phyloP scores from a whole-genome alignment of 2,329 filamentous ascomycete genomes.

The Tolypocladium nubicola region DNA sequence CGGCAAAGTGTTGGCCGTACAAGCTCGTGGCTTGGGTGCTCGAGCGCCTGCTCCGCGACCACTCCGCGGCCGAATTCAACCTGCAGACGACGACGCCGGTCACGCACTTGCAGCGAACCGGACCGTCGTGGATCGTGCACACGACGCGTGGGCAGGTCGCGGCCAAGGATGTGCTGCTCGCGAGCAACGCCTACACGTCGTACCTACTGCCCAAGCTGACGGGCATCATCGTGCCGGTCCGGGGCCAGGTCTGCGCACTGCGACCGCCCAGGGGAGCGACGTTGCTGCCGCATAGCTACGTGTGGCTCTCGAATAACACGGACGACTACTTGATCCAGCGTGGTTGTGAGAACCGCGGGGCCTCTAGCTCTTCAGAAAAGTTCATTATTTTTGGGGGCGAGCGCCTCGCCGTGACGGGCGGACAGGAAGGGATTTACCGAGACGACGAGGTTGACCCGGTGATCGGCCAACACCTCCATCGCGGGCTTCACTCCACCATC shows the following conservation, averaged over 20 bases:
- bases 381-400: constrained; percentile 64
- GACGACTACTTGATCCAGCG: constrained; percentile 68
- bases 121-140: constrained; percentile 45
- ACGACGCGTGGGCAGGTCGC: constrained; percentile 59
- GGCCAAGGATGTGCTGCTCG: constrained; percentile 57
- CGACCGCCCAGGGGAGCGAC: constrained; percentile 35
- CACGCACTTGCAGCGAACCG: constrained; percentile 29
- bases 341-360: constrained; percentile 27
- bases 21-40: constrained; percentile 69
- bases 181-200: constrained; percentile 78
- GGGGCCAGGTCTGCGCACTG: constrained; percentile 63
- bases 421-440: constrained; percentile 41
- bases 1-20: constrained; percentile 71
- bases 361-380: constrained; percentile 11
- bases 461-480: constrained; percentile 45
- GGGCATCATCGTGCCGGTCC: constrained; percentile 64
- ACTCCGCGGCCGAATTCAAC: constrained; percentile 43
- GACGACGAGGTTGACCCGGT: constrained; percentile 47
- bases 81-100: constrained; percentile 67
- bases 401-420: constrained; percentile 39
- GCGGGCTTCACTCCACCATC: constrained; percentile 28
- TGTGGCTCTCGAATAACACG: constrained; percentile 43
- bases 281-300: constrained; percentile 47
- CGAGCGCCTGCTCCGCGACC: constrained; percentile 38
- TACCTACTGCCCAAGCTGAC: constrained; percentile 59